Conservation (phyloP, 441 rosid genomes). For the Francoa sonchifolia region DNA sequence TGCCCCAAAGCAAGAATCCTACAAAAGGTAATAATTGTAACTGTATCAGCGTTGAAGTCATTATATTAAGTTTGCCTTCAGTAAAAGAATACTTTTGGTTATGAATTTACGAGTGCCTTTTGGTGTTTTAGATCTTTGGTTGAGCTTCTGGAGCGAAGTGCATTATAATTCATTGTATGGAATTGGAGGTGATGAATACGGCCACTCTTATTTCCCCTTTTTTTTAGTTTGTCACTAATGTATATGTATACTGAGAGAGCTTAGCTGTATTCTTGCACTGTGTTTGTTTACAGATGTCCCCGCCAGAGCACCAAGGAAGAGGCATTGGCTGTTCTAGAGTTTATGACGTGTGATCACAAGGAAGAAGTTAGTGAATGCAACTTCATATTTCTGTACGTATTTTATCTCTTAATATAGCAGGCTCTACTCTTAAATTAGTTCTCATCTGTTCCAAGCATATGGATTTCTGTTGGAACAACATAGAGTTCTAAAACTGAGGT, state of each 20-base stretch:
- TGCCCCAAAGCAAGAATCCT: conserved; percentile 59
- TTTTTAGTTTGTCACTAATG: background rate
- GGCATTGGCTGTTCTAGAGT: conserved; percentile 71
- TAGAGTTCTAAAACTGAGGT: too few species aligned
- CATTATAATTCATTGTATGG: conserved; percentile 84
- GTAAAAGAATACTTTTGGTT: background rate
- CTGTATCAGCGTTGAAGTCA: conserved; percentile 3
- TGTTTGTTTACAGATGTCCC: conserved; percentile 58
- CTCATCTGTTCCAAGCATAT: too few species aligned
- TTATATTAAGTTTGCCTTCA: background rate
- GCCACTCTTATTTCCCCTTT: background rate
- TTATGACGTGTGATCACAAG: background rate
- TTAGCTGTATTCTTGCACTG: conserved; percentile 2
- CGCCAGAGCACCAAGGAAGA: conserved; percentile 38
- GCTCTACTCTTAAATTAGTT: too few species aligned
- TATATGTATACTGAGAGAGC: background rate
- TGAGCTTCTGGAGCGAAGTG: conserved; percentile 98
- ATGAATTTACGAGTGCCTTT: background rate
- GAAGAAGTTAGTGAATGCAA: background rate
- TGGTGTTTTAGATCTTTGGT: conserved; percentile 53
- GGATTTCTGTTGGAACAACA: too few species aligned
- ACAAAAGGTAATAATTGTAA: conserved; percentile 38
- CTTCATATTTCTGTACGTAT: too few species aligned
- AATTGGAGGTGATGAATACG: conserved; percentile 47
- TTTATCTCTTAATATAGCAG: too few species aligned